Evolutionary conservation across 148 eudicot genomes (phyloP).

Genomic region (Diospyros lotus): DNA sequence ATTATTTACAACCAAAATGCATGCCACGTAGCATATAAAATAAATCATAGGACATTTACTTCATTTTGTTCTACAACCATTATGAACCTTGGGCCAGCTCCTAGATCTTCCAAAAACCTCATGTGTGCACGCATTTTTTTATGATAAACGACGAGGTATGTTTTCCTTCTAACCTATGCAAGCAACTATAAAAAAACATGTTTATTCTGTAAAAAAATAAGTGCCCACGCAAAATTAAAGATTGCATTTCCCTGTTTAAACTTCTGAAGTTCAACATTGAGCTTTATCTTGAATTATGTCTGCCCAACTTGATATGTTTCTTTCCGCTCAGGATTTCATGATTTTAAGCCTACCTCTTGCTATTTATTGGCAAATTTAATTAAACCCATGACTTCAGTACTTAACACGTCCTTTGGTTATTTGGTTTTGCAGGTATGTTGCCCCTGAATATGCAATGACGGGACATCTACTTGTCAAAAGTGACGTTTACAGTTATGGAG

Average conservation of each 20-base stretch:
- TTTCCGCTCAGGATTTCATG: background rate
- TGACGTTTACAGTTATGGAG: slow-evolving; percentile 94
- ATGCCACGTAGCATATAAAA: background rate
- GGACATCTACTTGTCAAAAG: slow-evolving; percentile 97
- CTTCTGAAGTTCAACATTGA: background rate
- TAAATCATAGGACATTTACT: background rate
- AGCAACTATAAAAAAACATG: background rate
- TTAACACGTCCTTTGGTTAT: slow-evolving; percentile 5
- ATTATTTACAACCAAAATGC: background rate
- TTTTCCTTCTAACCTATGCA: background rate
- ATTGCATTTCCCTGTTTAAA: background rate
- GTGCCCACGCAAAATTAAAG: background rate
- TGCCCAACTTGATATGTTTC: background rate
- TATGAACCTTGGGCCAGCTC: background rate
- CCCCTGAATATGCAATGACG: slow-evolving; percentile 99
- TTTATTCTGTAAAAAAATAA: no score
- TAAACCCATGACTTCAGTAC: background rate
- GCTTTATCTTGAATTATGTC: background rate
- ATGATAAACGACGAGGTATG: background rate
- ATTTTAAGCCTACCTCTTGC: background rate
- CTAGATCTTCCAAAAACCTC: background rate
- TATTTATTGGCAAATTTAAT: background rate
- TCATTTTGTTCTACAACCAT: background rate
- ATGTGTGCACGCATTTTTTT: background rate
- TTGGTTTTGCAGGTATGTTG: slow-evolving; percentile 69